Evolutionary conservation across 352 stramenopile genomes (phyloP).

Genomic region (Vaucheria bursata): DNA sequence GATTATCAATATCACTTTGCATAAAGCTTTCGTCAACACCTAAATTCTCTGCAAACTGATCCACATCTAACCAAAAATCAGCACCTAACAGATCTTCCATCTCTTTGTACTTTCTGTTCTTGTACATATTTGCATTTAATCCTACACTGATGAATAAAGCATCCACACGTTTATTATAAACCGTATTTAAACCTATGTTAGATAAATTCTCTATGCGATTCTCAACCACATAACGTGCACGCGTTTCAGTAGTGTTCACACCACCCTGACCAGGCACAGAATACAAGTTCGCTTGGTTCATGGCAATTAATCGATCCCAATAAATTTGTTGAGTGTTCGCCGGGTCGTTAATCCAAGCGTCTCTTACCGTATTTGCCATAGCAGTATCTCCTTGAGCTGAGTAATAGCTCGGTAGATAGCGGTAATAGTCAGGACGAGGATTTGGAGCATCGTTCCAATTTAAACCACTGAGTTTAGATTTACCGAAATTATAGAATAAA

Average conservation of each 20-base stretch:
- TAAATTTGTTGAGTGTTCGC: background rate
- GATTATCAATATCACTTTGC: slow-evolving; percentile 1
- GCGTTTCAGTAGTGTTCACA: background rate
- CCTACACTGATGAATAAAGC: background rate
- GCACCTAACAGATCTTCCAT: background rate
- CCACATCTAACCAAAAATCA: background rate
- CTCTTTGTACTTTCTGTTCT: background rate
- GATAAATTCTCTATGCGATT: background rate
- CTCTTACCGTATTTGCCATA: background rate
- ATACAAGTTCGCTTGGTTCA: background rate
- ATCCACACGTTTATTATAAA: slow-evolving; percentile 1
- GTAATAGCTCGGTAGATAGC: background rate
- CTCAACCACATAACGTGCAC: background rate
- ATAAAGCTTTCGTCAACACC: background rate
- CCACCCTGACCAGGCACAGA: background rate
- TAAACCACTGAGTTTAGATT: background rate
- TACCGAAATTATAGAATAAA: background rate
- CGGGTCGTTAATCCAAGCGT: background rate
- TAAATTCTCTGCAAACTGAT: background rate
- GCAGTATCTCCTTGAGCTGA: background rate
- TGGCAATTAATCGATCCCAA: background rate
- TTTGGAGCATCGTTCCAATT: background rate
- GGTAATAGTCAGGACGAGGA: background rate
- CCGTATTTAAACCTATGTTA: background rate
- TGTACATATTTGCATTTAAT: background rate